Conservation (phyloP, 345 rosid genomes). For the Murraya koenigii region DNA sequence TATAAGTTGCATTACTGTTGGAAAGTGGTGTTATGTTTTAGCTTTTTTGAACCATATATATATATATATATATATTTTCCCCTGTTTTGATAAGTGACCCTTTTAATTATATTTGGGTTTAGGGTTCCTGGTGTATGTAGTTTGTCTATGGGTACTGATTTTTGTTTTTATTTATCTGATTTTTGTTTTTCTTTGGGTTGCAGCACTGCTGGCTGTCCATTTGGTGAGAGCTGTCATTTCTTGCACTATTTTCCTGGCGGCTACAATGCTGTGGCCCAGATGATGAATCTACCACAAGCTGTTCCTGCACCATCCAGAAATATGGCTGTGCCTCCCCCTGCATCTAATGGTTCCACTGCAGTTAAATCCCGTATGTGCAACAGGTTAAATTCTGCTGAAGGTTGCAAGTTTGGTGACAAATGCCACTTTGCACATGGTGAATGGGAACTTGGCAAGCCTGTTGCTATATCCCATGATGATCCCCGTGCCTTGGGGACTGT, state of each 20-base stretch:
- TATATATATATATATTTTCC: neutral
- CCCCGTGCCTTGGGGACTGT: constrained; percentile 40
- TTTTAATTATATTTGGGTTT: neutral
- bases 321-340: constrained; percentile 28
- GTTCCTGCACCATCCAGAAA: constrained; percentile 50
- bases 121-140: neutral
- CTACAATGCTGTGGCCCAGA: constrained; percentile 71
- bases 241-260: constrained; percentile 85
- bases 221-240: constrained; percentile 91
- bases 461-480: constrained; percentile 46
- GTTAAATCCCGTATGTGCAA: constrained; percentile 62
- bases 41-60: neutral
- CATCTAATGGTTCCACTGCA: constrained; percentile 37
- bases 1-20: neutral
- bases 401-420: constrained; percentile 75
- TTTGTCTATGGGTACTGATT: neutral
- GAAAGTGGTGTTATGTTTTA: neutral
- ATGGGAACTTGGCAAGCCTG: constrained; percentile 64
- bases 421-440: constrained; percentile 79
- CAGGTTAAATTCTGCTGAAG: constrained; percentile 54
- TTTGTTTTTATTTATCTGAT: neutral
- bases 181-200: constrained; percentile 19
- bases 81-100: neutral
- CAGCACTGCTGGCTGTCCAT: constrained; percentile 89
- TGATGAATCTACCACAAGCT: constrained; percentile 58